These are phyloP conservation scores for Pleurotus djamor DNA, from an alignment of 768 basidiomycete genomes.

Conservation along the genomic window DNA sequence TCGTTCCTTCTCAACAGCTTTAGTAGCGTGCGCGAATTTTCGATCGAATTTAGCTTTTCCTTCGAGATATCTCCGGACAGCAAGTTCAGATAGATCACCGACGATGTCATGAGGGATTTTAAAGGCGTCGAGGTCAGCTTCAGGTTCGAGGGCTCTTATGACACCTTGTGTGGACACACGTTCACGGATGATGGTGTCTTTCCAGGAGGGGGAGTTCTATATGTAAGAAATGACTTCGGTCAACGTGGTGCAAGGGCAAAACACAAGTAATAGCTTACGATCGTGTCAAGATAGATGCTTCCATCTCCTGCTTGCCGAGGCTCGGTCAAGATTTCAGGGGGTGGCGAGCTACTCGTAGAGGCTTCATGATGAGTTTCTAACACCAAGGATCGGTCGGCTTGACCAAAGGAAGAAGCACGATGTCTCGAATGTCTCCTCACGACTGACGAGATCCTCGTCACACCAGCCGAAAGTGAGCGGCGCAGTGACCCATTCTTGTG, in stretches of 20 bases:
- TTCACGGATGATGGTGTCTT: conserved; percentile 84
- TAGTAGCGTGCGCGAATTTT: conserved; percentile 59
- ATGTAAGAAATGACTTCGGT: neutral
- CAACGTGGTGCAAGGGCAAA: neutral
- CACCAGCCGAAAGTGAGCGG: conserved; percentile 16
- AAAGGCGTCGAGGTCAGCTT: conserved; percentile 63
- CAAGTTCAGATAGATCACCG: conserved; percentile 73
- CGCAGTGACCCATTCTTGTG: conserved; percentile 2
- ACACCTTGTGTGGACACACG: conserved; percentile 80
- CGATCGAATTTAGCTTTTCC: conserved; percentile 58
- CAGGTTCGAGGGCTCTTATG: conserved; percentile 80
- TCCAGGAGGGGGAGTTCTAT: conserved; percentile 34
- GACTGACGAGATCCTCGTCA: conserved; percentile 12
- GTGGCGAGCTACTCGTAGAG: neutral
- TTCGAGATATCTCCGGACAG: conserved; percentile 74
- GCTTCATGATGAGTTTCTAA: neutral
- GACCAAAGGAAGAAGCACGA: conserved; percentile 7
- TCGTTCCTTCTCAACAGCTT: conserved; percentile 66
- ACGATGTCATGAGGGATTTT: conserved; percentile 62
- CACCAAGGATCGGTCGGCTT: neutral
- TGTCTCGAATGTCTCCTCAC: conserved; percentile 5
- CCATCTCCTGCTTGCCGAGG: conserved; percentile 59
- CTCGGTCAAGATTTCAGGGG: conserved; percentile 3
- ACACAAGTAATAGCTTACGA: conserved; percentile 30
- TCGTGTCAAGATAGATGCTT: conserved; percentile 47